Base-by-base conservation (phyloP, 1,284 basidiomycete genomes). In the Ustilago trichophora region DNA sequence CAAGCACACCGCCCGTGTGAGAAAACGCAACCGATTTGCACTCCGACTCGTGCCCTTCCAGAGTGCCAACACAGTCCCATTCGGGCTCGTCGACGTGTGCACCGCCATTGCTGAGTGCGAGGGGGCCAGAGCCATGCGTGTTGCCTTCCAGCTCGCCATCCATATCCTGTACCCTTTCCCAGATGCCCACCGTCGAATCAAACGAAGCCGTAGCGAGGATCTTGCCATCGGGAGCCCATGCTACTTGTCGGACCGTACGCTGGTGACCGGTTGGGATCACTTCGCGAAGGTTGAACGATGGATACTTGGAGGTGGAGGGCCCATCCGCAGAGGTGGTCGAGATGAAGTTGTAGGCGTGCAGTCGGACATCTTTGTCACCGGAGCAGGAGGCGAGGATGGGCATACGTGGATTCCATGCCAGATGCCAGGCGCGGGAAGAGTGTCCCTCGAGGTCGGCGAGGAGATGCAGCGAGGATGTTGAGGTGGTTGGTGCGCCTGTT, bases 31-130 rank as follows among this genome's bases (percentile, higher is more conserved):
- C 91, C 70, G 89, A 87, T 85, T 99, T 99, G 84, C 94, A 97
- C 82, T 99, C 96, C 44, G 90, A 94, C 82, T 98, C 96, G 80
- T 98, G 96, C 0, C 96, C 96, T 80, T 98, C 94, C 27, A 98
- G 83, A 37, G 91, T 87, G 45, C 89, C 89, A 53, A 90, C 87
- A 80, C 93, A 94, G 75, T 95, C 92, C 91, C 92, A 81, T 27
- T 78, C 78, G 21, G 72, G 71, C 33, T 71, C 70, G 38, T 70
- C 58, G 3, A 50, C 55, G 9, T 55, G 49, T n/a, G 45, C 46
- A 15, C 57, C 62, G 83, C 6, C 84, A 31, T 68, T 68, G 87
- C 4, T 86, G 84, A 27, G 84, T 21, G 37, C 38, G 26, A 52
- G 12, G 22, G 71, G 35, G 10, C 57, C 64, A 2, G 41, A 8